Conservation (phyloP, 2,329 filamentous ascomycete genomes). For the Stylonectria norvegica region DNA sequence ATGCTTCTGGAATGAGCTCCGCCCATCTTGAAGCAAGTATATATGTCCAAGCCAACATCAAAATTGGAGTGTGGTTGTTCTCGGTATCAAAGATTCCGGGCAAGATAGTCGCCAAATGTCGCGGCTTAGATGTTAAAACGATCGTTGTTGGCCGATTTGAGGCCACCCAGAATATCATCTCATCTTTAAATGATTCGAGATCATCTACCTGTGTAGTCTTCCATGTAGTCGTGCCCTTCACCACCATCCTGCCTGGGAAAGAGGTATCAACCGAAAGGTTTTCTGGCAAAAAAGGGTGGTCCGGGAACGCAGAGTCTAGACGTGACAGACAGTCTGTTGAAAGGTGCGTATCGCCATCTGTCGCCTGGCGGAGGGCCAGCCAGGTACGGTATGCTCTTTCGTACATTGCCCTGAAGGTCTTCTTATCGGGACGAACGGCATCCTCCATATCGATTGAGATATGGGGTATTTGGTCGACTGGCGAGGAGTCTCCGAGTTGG, state of each 20-base stretch:
- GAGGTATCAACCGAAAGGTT: background rate
- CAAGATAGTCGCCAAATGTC: background rate
- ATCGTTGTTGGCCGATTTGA: background rate
- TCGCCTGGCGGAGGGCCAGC: constrained; percentile 17
- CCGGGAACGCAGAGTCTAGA: background rate
- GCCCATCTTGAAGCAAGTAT: constrained; percentile 31
- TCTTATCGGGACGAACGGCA: constrained; percentile 22
- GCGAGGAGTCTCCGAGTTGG: no score
- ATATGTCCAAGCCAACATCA: constrained; percentile 29
- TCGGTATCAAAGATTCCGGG: background rate
- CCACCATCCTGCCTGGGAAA: background rate
- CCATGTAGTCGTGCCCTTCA: background rate
- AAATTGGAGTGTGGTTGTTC: constrained; percentile 17
- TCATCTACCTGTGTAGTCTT: background rate
- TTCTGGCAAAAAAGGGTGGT: background rate
- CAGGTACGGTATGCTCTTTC: constrained; percentile 27
- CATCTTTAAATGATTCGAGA: background rate
- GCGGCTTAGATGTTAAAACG: background rate
- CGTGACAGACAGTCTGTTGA: background rate
- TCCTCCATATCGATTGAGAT: no score
- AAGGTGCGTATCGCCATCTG: background rate
- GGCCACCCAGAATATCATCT: background rate
- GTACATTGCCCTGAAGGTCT: constrained; percentile 23
- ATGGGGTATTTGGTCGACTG: no score
- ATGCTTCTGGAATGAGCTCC: constrained; percentile 27